Evolutionary conservation across 2,329 filamentous ascomycete genomes (phyloP), one percentile per base, ranked within the genome.

Genomic region (Cladorrhinum sp.): DNA sequence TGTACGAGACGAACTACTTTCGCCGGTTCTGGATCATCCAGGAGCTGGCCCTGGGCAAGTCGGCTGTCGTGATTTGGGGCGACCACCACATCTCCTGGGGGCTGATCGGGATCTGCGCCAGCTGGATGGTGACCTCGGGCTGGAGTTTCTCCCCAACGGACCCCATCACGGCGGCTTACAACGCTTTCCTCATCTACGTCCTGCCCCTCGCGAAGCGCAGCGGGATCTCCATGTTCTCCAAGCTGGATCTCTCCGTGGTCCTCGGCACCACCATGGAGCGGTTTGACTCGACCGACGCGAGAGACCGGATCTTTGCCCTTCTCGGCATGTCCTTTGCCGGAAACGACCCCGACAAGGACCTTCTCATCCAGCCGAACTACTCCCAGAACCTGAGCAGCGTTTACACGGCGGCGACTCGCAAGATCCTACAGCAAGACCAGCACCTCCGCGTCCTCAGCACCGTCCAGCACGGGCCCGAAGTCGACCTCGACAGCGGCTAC

Each of bases 1-100:
- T 62, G 54, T 64, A 62, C 28, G 60, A 64, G 23, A 52, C 55
- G 2, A 55, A 58, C 16, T 65, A 63, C 42, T 65, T 65, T 39
- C 58, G 39, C 10, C 54, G 63, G 3, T 65, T 64, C 16, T 65
- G 63, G 63, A 61, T 65, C 10, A 62, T 65, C 48, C 63, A 65
- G 42, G 62, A 65, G 23, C 42, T 64, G 20, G 63, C 60, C 14
- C 61, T 65, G 18, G 63, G 62, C 14, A 20, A 42, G 24, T 58
- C 58, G 12, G 57, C 58, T 16, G 52, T 57, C 8, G 36, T 64
- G 14, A n/a, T 60, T 24, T 64, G 62, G 62, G 62, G 62, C 24
- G 28, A 55, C 24, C 62, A 64, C 30, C 52, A 57, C 26, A 64
- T 64, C 30, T 55, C 30, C 12, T 64, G 62, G 62, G 60, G 62